Percentiles rank a stretch among this genome's conserved stretches.
Conservation (phyloP, 345 rosid species). For the Durio zibethinus region DNA sequence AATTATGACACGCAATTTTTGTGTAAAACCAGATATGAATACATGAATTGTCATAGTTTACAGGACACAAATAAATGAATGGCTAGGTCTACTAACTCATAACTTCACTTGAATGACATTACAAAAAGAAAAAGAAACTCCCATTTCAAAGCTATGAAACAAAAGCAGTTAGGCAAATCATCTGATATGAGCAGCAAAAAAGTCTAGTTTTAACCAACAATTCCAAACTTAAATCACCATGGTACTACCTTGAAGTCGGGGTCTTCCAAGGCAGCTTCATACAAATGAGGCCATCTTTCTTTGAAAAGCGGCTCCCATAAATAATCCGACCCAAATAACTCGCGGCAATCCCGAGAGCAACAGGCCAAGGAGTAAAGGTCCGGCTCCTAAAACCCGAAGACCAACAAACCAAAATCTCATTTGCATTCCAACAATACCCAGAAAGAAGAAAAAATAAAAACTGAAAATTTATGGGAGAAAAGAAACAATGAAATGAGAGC, state of each 20-base stretch:
- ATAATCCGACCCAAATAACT: conserved; percentile 53
- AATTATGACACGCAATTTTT: too few species aligned
- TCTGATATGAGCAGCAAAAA: not conserved
- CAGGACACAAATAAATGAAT: too few species aligned
- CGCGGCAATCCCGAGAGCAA: conserved; percentile 72
- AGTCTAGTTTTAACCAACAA: not conserved
- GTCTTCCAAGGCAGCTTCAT: not conserved
- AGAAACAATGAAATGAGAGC: not conserved
- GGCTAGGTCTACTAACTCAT: too few species aligned
- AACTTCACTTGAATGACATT: not conserved
- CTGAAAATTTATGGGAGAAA: not conserved
- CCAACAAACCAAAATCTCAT: not conserved
- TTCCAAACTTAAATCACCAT: not conserved
- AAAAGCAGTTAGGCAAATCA: not conserved
- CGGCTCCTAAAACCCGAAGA: conserved; percentile 31
- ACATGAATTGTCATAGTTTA: too few species aligned
- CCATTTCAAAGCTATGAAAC: not conserved
- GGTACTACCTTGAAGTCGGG: conserved; percentile 9
- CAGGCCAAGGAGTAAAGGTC: conserved; percentile 61
- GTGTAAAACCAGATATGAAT: too few species aligned
- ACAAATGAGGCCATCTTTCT: conserved; percentile 56
- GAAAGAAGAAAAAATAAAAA: not conserved
- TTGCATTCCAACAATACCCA: not conserved
- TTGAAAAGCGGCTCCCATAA: conserved; percentile 60
- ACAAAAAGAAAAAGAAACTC: not conserved